phyloP scores from a whole-genome alignment of 768 basidiomycete species.

The Lepiota subincarnata region DNA sequence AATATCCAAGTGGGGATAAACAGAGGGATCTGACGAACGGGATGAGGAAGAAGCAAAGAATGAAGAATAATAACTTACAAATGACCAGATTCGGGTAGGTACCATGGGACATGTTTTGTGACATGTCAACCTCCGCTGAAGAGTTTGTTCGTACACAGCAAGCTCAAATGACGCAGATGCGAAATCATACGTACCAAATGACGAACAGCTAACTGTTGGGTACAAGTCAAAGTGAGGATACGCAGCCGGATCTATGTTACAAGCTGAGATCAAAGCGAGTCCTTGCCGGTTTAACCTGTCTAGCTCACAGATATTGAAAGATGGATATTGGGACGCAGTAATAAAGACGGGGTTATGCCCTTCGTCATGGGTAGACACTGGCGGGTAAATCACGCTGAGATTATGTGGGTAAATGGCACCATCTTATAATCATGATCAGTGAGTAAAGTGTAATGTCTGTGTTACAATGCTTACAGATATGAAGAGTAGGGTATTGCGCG shows the following conservation, averaged over 20 bases:
- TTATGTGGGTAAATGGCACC: conserved; percentile 14
- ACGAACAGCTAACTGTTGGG: background rate
- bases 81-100: conserved; percentile 10
- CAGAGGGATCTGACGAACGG: background rate
- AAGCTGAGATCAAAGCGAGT: background rate
- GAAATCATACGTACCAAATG: too few species aligned
- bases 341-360: background rate
- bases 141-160: background rate
- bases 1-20: conserved; percentile 10
- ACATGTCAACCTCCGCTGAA: background rate
- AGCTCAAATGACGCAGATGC: too few species aligned
- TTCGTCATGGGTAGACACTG: background rate
- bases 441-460: background rate
- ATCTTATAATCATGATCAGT: conserved; percentile 3
- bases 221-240: conserved; percentile 23
- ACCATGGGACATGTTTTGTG: background rate
- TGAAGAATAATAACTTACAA: conserved; percentile 2
- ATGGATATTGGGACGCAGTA: background rate
- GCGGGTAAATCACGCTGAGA: conserved; percentile 12
- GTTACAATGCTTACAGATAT: conserved; percentile 7
- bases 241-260: background rate
- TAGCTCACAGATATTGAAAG: background rate
- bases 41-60: background rate
- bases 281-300: background rate
- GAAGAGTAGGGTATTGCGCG: conserved; percentile 10